Evolutionary conservation across 257 asterid genomes (phyloP).

Genomic region (Eustoma russellianum): DNA sequence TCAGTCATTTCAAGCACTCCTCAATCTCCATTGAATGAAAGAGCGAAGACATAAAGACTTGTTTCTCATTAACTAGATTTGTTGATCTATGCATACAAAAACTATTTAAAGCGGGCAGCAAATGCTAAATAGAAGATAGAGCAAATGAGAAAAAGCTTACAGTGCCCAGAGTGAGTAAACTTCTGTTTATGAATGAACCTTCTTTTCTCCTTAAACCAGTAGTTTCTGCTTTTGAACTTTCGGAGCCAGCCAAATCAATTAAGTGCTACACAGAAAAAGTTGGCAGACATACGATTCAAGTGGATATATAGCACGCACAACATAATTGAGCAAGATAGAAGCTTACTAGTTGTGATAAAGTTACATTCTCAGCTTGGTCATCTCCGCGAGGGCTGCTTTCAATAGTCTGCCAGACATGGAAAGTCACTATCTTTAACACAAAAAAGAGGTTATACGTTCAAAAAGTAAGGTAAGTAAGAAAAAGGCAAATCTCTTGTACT

Average conservation of each 20-base stretch:
- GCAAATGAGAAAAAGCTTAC: slow-evolving; percentile 33
- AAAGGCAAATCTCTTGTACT: too few relatives aligned
- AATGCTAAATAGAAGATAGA: slow-evolving; percentile 6
- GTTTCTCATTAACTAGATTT: too few relatives aligned
- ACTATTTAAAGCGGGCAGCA: too few relatives aligned
- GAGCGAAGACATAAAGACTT: too few relatives aligned
- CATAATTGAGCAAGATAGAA: slow-evolving; percentile 2
- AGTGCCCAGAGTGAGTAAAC: slow-evolving; percentile 80
- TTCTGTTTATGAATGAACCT: slow-evolving; percentile 75
- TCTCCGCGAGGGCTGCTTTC: slow-evolving; percentile 61
- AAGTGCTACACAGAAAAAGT: slow-evolving; percentile 63
- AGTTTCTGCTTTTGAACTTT: slow-evolving; percentile 78
- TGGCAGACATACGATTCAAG: slow-evolving; percentile 13
- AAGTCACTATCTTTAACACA: slow-evolving; percentile 7
- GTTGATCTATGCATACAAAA: too few relatives aligned
- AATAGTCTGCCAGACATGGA: slow-evolving; percentile 47
- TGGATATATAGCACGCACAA: neutral
- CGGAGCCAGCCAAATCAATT: slow-evolving; percentile 91
- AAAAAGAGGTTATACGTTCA: neutral
- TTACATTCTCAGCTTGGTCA: slow-evolving; percentile 57
- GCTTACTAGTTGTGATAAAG: slow-evolving; percentile 65
- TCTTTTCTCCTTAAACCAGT: slow-evolving; percentile 74
- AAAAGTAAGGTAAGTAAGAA: too few relatives aligned
- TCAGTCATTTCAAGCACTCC: too few relatives aligned
- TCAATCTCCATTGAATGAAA: too few relatives aligned